Evolutionary conservation across 129 eudicot species (phyloP), one percentile per base, ranked within the genome.

Genomic region (Deinandra increscens): DNA sequence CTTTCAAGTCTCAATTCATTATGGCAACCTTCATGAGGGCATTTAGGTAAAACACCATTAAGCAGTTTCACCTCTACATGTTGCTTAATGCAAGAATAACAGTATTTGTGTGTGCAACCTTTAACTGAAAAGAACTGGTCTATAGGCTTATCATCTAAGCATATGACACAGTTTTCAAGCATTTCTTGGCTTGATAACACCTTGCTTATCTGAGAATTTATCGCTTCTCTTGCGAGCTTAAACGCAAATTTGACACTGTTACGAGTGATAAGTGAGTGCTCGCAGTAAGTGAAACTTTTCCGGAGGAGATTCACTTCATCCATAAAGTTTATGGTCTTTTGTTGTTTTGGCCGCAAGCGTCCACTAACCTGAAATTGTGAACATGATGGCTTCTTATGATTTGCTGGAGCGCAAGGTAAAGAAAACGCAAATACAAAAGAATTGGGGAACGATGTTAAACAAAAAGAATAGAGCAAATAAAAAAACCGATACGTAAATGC

Each of bases 11-110:
- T 77, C 37, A 88, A 75, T n/a, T 79, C 84, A 62, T 75, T 71
- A 38, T 74, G 64, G 53, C 96, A 91, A 26, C 74, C 84, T 75
- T 82, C 96, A 48, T 84, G 84, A 26, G 98, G 98, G 66, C 98
- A 91, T 63, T 71, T 86, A 17, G 98, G 96, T 36, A 88, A 7
- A 29, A 69, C 70, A 4, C 91, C 91, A 22, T 81, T 70, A 18
- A 79, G 87, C 72, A 91, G 63, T 75, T 86, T 91, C 70, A 79
- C 87, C 76, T 91, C 95, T 39, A 84, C 82, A 55, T 91, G 95
- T 31, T 91, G 88, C 78, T 84, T 85, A 88, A 91, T 84, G 81
- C 97, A 91, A 75, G 92, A 80, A 64, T 71, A 68, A 79, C 98
- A 91, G 77, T 82, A 91, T n/a, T 79, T 80, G 62, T 91, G 98